Conservation (phyloP, 2,329 filamentous ascomycete genomes). For the Didymellaceae sp. region DNA sequence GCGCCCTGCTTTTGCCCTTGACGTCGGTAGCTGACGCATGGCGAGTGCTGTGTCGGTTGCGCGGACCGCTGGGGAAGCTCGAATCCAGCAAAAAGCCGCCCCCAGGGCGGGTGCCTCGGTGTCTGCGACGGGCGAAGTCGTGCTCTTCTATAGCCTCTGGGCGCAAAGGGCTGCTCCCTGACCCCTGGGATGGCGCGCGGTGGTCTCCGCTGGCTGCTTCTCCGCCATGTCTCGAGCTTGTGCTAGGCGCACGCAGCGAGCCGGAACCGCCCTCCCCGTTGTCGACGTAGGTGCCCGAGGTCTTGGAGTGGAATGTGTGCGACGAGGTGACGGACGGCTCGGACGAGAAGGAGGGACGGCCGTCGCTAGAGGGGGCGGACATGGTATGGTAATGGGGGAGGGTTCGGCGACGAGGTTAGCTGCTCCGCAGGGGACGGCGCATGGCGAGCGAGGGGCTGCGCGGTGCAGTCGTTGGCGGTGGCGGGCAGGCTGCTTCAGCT, state of each 20-base stretch:
- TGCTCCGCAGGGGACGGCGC: conserved; percentile 32
- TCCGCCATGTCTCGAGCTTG: conserved; percentile 23
- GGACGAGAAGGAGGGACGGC: conserved; percentile 38
- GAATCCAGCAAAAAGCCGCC: conserved; percentile 57
- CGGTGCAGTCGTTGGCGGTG: neutral
- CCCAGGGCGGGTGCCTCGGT: conserved; percentile 44
- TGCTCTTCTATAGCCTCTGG: conserved; percentile 36
- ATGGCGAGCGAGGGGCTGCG: conserved; percentile 27
- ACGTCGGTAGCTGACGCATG: conserved; percentile 37
- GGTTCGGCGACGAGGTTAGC: conserved; percentile 37
- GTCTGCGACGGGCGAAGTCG: conserved; percentile 42
- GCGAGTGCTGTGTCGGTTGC: conserved; percentile 1
- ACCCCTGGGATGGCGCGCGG: conserved; percentile 18
- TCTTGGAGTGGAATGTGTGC: conserved; percentile 39
- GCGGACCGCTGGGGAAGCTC: conserved; percentile 39
- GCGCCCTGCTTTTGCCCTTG: conserved; percentile 49
- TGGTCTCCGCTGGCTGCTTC: conserved; percentile 12
- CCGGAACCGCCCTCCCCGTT: conserved; percentile 37
- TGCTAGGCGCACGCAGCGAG: conserved; percentile 32
- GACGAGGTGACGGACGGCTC: conserved; percentile 43
- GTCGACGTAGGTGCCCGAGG: conserved; percentile 29
- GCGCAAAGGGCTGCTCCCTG: conserved; percentile 21
- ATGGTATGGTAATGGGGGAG: conserved; percentile 29
- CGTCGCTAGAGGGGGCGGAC: conserved; percentile 43
- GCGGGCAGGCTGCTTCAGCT: neutral